Evolutionary conservation across 176 grass and related monocot genomes (phyloP).

Genomic region (Lolium multiflorum): DNA sequence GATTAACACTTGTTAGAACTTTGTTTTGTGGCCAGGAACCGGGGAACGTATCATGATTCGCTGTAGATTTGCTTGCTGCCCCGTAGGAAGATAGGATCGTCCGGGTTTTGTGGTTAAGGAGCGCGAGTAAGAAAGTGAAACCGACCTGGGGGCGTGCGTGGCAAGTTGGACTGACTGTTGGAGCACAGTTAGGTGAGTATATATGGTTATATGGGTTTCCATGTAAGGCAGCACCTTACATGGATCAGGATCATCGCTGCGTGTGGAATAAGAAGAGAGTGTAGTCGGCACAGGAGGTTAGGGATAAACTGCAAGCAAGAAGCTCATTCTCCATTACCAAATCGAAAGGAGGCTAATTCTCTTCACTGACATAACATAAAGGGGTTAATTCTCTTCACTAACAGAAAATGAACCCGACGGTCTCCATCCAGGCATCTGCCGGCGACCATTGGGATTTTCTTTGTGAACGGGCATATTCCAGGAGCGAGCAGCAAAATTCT

Average conservation of each 20-base stretch:
- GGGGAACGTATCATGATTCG: not conserved
- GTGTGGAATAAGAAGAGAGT: not conserved
- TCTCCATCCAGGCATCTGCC: conserved; percentile 37
- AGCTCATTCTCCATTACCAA: not conserved
- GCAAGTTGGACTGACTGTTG: conserved; percentile 14
- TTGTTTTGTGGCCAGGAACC: conserved; percentile 30
- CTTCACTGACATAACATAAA: not conserved
- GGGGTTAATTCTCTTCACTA: not conserved
- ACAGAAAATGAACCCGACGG: not conserved
- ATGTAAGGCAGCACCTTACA: conserved; percentile 23
- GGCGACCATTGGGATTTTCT: not conserved
- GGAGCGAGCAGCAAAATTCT: not conserved
- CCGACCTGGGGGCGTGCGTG: not conserved
- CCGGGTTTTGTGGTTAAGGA: conserved; percentile 27
- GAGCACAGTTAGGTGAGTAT: not conserved
- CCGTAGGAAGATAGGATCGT: conserved; percentile 51
- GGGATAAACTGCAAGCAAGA: not conserved
- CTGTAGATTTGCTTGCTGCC: not conserved
- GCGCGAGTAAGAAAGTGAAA: conserved; percentile 15
- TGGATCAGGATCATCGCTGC: conserved; percentile 28
- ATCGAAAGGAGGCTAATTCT: not conserved
- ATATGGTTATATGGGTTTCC: not conserved
- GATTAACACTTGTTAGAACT: not conserved
- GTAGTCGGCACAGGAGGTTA: not conserved
- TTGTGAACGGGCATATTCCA: not conserved